Evolutionary conservation across 768 basidiomycete genomes (phyloP).

Genomic region (Myochromella boudieri): DNA sequence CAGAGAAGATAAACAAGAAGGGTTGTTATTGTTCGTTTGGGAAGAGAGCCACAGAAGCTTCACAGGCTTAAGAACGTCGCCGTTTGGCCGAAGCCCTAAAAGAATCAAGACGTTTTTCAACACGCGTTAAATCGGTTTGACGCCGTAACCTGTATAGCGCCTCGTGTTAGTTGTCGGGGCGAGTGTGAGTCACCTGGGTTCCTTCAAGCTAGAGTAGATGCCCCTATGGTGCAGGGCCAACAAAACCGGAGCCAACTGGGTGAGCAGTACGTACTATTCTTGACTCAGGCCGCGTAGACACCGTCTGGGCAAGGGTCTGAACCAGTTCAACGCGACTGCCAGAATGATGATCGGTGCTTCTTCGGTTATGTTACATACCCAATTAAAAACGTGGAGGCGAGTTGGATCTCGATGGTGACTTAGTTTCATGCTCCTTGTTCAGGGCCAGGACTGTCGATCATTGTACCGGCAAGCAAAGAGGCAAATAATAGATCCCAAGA

Average conservation of each 20-base stretch:
- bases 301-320: constrained; percentile 15
- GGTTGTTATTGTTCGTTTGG: constrained; percentile 39
- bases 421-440: constrained; percentile 15
- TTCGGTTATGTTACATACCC: constrained; percentile 19
- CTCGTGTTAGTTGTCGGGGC: constrained; percentile 35
- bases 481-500: no score
- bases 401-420: constrained; percentile 21
- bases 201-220: constrained; percentile 10
- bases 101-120: constrained; percentile 27
- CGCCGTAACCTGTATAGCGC: constrained; percentile 31
- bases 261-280: constrained; percentile 17
- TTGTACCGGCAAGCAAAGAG: no score
- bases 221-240: constrained; percentile 10
- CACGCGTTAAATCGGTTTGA: constrained; percentile 35
- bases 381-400: constrained; percentile 21
- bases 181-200: constrained; percentile 22
- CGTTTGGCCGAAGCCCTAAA: constrained; percentile 24
- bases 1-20: constrained; percentile 32
- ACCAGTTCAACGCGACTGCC: constrained; percentile 10
- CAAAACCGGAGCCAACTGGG: constrained; percentile 13
- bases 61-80: constrained; percentile 25
- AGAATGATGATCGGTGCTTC: constrained; percentile 24
- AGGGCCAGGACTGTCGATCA: constrained; percentile 17
- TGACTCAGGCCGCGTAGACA: constrained; percentile 18
- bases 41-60: constrained; percentile 28